Evolutionary conservation across 176 grass and related monocot species (phyloP).

Genomic region (Juncus effusus): DNA sequence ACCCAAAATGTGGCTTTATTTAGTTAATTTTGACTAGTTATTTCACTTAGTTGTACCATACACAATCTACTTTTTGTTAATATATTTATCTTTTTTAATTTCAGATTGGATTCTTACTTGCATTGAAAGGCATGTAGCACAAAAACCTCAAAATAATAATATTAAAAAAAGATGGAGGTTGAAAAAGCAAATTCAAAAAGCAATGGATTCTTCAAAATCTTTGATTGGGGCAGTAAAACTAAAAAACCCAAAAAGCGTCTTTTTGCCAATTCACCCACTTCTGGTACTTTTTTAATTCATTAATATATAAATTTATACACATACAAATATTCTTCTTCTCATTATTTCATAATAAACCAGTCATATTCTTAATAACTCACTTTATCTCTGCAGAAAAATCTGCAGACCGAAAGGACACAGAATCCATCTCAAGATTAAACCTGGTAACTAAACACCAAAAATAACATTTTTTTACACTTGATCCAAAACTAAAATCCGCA

Average conservation of each 20-base stretch:
- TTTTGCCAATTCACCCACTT: constrained; percentile 30
- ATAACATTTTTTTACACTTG: no score
- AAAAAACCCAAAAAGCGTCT: constrained; percentile 62
- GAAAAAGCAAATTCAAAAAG: constrained; percentile 63
- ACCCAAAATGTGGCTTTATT: constrained; percentile 19
- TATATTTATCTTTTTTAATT: constrained; percentile 31
- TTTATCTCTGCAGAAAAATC: constrained; percentile 33
- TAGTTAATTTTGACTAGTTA: background rate
- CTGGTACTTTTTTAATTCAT: constrained; percentile 24
- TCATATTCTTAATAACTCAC: background rate
- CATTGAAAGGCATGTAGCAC: constrained; percentile 24
- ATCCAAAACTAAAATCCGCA: no score
- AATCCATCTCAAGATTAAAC: constrained; percentile 31
- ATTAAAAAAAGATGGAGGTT: constrained; percentile 48
- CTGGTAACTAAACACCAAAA: constrained; percentile 23
- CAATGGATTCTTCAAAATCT: constrained; percentile 64
- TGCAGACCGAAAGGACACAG: constrained; percentile 29
- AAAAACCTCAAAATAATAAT: background rate
- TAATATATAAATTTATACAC: constrained; percentile 6
- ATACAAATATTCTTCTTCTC: background rate
- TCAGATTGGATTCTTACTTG: constrained; percentile 20
- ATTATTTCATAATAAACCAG: background rate
- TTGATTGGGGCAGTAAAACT: constrained; percentile 65
- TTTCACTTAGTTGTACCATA: no score
- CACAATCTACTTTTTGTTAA: background rate